Conservation (phyloP, 1,284 basidiomycete genomes). For the Sporisorium exsertum region DNA sequence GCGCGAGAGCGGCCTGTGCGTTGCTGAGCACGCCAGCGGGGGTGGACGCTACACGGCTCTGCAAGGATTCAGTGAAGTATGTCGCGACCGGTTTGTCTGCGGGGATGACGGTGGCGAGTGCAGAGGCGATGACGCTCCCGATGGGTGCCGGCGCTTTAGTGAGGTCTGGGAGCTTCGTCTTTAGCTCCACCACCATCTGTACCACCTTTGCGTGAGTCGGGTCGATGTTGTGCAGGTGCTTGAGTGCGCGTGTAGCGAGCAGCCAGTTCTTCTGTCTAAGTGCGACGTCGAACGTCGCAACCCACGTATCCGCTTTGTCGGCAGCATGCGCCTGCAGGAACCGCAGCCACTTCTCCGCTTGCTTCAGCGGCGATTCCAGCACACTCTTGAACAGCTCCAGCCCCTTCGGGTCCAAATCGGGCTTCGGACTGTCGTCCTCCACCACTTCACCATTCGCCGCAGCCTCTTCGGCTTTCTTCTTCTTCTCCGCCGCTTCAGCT, state of each 20-base stretch:
- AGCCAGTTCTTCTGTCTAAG: constrained; percentile 81
- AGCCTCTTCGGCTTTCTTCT: constrained; percentile 38
- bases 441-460: constrained; percentile 71
- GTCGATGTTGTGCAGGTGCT: constrained; percentile 75
- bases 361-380: constrained; percentile 75
- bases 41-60: not conserved
- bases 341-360: constrained; percentile 80
- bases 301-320: constrained; percentile 79
- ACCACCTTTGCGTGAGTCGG: constrained; percentile 78
- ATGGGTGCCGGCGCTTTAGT: constrained; percentile 31
- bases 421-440: constrained; percentile 79
- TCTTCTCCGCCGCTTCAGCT: constrained; percentile 32
- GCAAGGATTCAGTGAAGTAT: constrained; percentile 74
- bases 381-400: constrained; percentile 32
- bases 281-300: constrained; percentile 83
- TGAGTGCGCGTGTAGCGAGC: constrained; percentile 81
- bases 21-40: constrained; percentile 15
- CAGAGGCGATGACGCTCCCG: constrained; percentile 70
- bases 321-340: constrained; percentile 74
- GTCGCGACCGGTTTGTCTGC: constrained; percentile 73
- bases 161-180: constrained; percentile 64
- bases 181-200: constrained; percentile 78
- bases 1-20: constrained; percentile 13
- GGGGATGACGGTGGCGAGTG: constrained; percentile 61
- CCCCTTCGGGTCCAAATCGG: constrained; percentile 69